phyloP scores from a whole-genome alignment of 257 asterid species.

The Nicotiana attenuata region DNA sequence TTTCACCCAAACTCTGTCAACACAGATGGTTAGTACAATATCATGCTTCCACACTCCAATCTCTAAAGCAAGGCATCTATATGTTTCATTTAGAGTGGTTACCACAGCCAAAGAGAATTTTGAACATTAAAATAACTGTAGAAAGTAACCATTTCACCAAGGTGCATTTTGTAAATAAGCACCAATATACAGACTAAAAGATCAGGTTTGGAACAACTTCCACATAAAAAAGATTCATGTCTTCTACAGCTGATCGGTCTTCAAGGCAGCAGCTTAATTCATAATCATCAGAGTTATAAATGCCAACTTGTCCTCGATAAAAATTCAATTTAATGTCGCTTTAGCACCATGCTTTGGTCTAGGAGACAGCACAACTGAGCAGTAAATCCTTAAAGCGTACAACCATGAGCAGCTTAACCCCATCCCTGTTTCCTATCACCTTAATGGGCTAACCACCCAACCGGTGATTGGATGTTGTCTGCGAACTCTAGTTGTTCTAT shows the following conservation, averaged over 20 bases:
- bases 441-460: conserved; percentile 93
- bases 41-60: background rate
- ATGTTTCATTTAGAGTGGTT: background rate
- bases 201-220: background rate
- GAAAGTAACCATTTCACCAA: background rate
- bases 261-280: background rate
- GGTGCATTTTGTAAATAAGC: background rate
- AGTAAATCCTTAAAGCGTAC: background rate
- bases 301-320: background rate
- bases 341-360: background rate
- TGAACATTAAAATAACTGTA: background rate
- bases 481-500: conserved; percentile 41
- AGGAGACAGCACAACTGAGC: background rate
- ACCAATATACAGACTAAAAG: background rate
- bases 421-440: conserved; percentile 30
- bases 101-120: background rate
- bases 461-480: conserved; percentile 81
- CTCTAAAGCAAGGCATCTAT: background rate
- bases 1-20: background rate
- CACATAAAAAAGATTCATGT: background rate
- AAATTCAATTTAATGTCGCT: background rate
- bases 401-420: background rate
- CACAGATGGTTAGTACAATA: background rate
- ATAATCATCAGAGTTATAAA: background rate
- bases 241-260: background rate